Percentiles rank a stretch among this genome's conserved stretches.
Evolutionary conservation across 164 flowering plant genomes (phyloP).

Genomic region (Tinospora cordifolia): DNA sequence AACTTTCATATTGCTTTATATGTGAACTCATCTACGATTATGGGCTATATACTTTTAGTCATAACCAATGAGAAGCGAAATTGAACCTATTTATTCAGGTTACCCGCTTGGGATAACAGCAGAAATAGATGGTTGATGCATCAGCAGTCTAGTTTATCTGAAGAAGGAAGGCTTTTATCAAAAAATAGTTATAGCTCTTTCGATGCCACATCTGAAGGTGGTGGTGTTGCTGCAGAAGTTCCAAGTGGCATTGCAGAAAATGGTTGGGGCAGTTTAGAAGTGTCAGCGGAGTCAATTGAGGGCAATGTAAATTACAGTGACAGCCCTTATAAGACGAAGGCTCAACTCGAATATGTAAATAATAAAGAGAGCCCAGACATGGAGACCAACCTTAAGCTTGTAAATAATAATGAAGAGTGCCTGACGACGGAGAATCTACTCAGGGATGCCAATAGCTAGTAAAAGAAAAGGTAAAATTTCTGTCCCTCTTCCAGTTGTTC

Average conservation of each 20-base stretch:
- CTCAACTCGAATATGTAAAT: slow-evolving; percentile 44
- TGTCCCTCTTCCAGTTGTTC: not conserved
- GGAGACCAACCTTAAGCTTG: slow-evolving; percentile 41
- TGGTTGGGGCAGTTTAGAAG: slow-evolving; percentile 25
- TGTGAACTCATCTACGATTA: not conserved
- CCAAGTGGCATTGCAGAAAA: slow-evolving; percentile 24
- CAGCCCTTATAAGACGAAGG: slow-evolving; percentile 21
- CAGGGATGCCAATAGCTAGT: slow-evolving; percentile 29
- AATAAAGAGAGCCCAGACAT: slow-evolving; percentile 32
- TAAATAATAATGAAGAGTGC: slow-evolving; percentile 40
- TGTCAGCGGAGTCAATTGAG: slow-evolving; percentile 24
- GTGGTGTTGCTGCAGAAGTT: slow-evolving; percentile 23
- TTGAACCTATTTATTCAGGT: slow-evolving; percentile 24
- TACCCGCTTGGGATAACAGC: slow-evolving; percentile 24
- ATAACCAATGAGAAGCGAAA: not conserved
- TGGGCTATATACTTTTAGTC: not conserved
- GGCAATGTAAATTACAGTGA: slow-evolving; percentile 44
- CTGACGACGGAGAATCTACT: slow-evolving; percentile 39
- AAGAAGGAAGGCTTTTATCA: slow-evolving; percentile 28
- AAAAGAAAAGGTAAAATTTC: slow-evolving; percentile 37
- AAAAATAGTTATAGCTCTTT: slow-evolving; percentile 33
- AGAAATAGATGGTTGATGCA: slow-evolving; percentile 21
- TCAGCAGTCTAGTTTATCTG: slow-evolving; percentile 38
- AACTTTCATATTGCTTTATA: not conserved
- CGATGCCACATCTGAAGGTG: slow-evolving; percentile 22